Conservation (phyloP, 345 rosid genomes). For the Citrus sinensis region DVS_A1.0 CM039168.1:17959501-17960000, state of each 20-base stretch:
- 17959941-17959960: no score
- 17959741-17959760: not conserved
- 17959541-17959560: not conserved
- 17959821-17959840: not conserved
- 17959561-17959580: not conserved
- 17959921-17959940: no score
- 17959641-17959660: not conserved
- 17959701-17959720: not conserved
- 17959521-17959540: slow-evolving; percentile 20
- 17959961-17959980: no score
- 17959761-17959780: not conserved
- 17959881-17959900: no score
- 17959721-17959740: not conserved
- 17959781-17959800: not conserved
- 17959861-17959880: not conserved
- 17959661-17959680: not conserved
- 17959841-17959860: not conserved
- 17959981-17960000: no score
- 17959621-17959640: not conserved
- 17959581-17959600: not conserved
- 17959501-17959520: not conserved
- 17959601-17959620: not conserved
- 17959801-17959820: not conserved
- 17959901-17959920: no score
- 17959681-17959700: not conserved